Evolutionary conservation across 176 grass and related monocot species (phyloP), one percentile per base, ranked within the genome.

Genomic region (Oryza officinalis): DNA sequence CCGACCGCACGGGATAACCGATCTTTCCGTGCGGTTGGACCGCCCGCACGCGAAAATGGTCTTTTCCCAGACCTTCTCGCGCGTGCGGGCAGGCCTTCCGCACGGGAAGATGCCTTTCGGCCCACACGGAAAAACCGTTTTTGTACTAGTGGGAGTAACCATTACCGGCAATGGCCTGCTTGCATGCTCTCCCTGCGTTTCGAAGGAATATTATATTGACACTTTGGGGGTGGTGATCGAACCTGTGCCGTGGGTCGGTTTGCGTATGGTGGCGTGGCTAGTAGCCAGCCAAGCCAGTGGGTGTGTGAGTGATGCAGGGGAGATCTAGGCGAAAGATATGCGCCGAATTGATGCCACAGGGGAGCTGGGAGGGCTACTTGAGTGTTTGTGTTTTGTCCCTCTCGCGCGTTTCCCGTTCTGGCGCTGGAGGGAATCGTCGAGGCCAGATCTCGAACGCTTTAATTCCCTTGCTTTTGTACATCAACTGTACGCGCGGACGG

Each of bases 341-440:
- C 49, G 7, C 52, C 50, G 18, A 17, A 54, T 54, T 54, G 50
- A 28, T 13, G 31, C 70, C 47, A 32, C 28, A 69, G 30, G 5
- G 18, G 18, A 8, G 49, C n/a, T 0, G 12, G 17, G 49, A 38
- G 50, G 50, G 50, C 4, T 54, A 15, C 0, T 5, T 4, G 38
- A 61, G 75, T 54, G 71, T n/a, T 32, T 35, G 33, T 35, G 33
- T 35, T 35, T 27, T 54, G 69, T 80, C 64, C 32, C 69, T 49
- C 45, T 88, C 32, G 3, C 87, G 3, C 63, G 22, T 80, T 84
- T 84, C 76, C 76, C 63, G 61, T 89, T 71, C 79, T 8, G 35
- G 81, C 6, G 9, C 20, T 3, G 20, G 67, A 43, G n/a, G 44
- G 12, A 13, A 1, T 4, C 28, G 80, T 4, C 22, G 86, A 15